These are phyloP conservation scores for Phaseolus lunatus DNA, from an alignment of 306 rosid species.

Conservation along the genomic window DNA sequence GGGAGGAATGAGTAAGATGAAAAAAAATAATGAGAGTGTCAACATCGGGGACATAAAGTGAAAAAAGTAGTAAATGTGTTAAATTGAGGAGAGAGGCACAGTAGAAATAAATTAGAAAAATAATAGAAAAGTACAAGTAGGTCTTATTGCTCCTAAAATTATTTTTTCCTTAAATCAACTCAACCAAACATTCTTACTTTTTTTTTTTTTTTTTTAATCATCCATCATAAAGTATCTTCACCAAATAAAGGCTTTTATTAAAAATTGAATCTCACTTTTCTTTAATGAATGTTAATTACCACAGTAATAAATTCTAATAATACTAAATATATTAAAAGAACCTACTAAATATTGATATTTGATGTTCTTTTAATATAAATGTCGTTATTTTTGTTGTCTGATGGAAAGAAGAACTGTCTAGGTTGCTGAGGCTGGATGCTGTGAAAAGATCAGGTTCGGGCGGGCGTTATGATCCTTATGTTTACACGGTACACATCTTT, in stretches of 20 bases:
- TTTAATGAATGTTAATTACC: background rate
- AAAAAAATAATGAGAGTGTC: too few relatives aligned
- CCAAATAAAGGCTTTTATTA: background rate
- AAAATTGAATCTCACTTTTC: background rate
- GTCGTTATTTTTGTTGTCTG: background rate
- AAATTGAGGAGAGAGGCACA: too few relatives aligned
- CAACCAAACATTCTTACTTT: too few relatives aligned
- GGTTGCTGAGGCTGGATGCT: conserved; percentile 62
- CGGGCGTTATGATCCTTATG: conserved; percentile 72
- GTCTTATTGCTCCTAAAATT: too few relatives aligned
- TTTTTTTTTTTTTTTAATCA: too few relatives aligned
- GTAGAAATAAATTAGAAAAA: too few relatives aligned
- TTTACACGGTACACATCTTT: conserved; percentile 57
- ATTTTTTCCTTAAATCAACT: too few relatives aligned
- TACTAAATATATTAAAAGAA: background rate
- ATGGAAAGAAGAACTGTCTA: conserved; percentile 21
- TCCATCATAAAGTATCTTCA: too few relatives aligned
- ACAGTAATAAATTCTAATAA: background rate
- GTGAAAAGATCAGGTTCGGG: conserved; percentile 76
- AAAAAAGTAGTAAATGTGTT: too few relatives aligned
- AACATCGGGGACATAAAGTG: too few relatives aligned
- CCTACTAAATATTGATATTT: background rate
- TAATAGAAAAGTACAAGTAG: too few relatives aligned
- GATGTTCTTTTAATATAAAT: background rate
- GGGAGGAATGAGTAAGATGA: too few relatives aligned